These are phyloP conservation scores for Pichia occidentalis DNA, from an alignment of 805 yeast species.

Conservation along the genomic window DNA sequence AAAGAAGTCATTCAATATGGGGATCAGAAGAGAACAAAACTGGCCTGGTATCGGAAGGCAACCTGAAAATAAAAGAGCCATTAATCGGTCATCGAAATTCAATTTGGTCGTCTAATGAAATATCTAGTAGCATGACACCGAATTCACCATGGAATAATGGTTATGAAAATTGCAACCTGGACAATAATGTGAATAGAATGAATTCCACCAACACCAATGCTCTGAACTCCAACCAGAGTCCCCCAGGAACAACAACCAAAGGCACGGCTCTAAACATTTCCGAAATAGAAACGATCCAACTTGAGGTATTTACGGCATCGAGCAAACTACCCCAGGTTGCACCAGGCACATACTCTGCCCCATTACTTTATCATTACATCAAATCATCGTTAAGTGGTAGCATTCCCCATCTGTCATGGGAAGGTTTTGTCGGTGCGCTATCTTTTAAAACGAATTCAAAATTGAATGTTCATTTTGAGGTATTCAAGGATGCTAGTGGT, in stretches of 20 bases:
- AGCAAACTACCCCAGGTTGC: slow-evolving; percentile 26
- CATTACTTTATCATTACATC: slow-evolving; percentile 24
- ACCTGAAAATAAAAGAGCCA: too few species aligned
- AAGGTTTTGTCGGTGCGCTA: slow-evolving; percentile 26
- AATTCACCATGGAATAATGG: slow-evolving; percentile 6
- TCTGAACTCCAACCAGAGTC: too few species aligned
- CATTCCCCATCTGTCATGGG: slow-evolving; percentile 28
- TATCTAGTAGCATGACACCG: background rate
- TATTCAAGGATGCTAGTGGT: slow-evolving; percentile 41
- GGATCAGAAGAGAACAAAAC: too few species aligned
- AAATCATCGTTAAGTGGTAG: slow-evolving; percentile 34
- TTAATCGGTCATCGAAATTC: slow-evolving; percentile 18
- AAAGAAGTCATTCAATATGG: background rate
- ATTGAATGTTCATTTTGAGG: slow-evolving; percentile 33
- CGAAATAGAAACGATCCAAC: slow-evolving; percentile 34
- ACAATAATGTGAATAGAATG: background rate
- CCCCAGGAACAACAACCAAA: slow-evolving; percentile 3
- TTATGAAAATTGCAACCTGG: too few species aligned
- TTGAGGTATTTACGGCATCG: slow-evolving; percentile 37
- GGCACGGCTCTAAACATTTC: slow-evolving; percentile 8
- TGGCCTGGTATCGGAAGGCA: too few species aligned
- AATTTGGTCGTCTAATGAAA: slow-evolving; percentile 19
- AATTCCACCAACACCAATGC: background rate
- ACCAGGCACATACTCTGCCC: slow-evolving; percentile 18
- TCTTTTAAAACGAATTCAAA: slow-evolving; percentile 27